A percentile compares a stretch with the other conserved stretches of the same genome.
Evolutionary conservation across 495 filamentous ascomycete genomes (phyloP).

Genomic region (Aspergillus sparsus): DNA sequence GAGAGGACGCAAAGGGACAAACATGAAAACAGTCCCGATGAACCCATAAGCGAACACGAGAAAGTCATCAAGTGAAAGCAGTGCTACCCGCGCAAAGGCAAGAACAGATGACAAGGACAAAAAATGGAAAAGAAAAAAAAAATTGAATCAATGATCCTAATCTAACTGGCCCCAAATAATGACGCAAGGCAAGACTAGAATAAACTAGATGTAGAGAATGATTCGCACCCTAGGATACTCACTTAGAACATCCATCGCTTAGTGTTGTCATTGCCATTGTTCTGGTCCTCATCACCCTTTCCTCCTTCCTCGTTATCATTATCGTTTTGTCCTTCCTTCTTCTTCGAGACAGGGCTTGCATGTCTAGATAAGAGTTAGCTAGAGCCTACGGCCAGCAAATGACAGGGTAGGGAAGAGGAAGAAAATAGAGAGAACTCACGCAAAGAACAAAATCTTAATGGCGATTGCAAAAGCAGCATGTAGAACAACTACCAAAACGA

Average conservation of each 20-base stretch:
- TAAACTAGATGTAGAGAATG: not conserved
- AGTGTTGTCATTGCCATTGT: conserved; percentile 32
- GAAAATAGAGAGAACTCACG: conserved; percentile 44
- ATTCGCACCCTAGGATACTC: no score
- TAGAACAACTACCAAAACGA: conserved; percentile 78
- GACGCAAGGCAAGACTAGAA: not conserved
- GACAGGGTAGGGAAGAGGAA: not conserved
- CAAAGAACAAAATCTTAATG: conserved; percentile 97
- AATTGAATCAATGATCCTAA: not conserved
- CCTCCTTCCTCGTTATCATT: conserved; percentile 39
- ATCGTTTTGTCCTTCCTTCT: conserved; percentile 42
- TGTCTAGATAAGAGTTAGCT: conserved; percentile 42
- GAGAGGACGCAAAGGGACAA: conserved; percentile 4
- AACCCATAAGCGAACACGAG: not conserved
- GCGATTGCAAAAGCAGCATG: conserved; percentile 87
- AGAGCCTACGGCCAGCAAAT: conserved; percentile 2
- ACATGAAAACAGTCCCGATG: not conserved
- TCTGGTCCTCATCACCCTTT: conserved; percentile 25
- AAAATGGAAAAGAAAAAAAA: conserved; percentile 8
- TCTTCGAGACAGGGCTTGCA: conserved; percentile 64
- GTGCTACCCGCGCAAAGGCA: conserved; percentile 16
- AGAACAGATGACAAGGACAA: conserved; percentile 2
- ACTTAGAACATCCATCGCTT: conserved; percentile 35
- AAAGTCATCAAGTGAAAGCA: not conserved
- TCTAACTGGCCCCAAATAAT: not conserved